These are phyloP conservation scores for Solioccasus polychromus DNA, from an alignment of 768 basidiomycete species.

Conservation along the genomic window DNA sequence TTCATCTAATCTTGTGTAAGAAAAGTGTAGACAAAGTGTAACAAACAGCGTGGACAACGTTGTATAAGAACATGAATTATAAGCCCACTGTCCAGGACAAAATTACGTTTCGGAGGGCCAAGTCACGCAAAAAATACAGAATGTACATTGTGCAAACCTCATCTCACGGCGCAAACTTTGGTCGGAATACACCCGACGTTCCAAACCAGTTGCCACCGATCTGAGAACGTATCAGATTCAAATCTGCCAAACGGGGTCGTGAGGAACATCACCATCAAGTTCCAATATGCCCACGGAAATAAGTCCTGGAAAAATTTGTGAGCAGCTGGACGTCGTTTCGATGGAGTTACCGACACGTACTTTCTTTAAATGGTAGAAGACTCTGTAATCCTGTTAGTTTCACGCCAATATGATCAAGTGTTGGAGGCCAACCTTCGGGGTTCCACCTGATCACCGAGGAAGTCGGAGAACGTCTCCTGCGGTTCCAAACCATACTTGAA, in stretches of 20 bases:
- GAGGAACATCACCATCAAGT: constrained; percentile 56
- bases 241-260: background rate
- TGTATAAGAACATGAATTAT: too few species aligned
- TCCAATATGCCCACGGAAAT: constrained; percentile 66
- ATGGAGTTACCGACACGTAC: constrained; percentile 28
- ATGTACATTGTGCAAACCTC: background rate
- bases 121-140: background rate
- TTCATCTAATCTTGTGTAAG: too few species aligned
- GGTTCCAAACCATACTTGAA: constrained; percentile 91
- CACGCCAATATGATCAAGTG: background rate
- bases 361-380: constrained; percentile 90
- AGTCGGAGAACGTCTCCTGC: constrained; percentile 75
- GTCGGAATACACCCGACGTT: constrained; percentile 37
- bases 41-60: too few species aligned
- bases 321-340: background rate
- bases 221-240: constrained; percentile 15
- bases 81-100: too few species aligned
- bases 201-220: constrained; percentile 50
- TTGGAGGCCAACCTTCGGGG: constrained; percentile 54
- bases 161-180: constrained; percentile 32
- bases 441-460: constrained; percentile 72
- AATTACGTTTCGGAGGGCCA: constrained; percentile 4
- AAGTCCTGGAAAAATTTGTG: constrained; percentile 22
- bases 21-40: too few species aligned
- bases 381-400: constrained; percentile 34